phyloP scores from a whole-genome alignment of 768 basidiomycete genomes.

The Mycena haematopus region DNA sequence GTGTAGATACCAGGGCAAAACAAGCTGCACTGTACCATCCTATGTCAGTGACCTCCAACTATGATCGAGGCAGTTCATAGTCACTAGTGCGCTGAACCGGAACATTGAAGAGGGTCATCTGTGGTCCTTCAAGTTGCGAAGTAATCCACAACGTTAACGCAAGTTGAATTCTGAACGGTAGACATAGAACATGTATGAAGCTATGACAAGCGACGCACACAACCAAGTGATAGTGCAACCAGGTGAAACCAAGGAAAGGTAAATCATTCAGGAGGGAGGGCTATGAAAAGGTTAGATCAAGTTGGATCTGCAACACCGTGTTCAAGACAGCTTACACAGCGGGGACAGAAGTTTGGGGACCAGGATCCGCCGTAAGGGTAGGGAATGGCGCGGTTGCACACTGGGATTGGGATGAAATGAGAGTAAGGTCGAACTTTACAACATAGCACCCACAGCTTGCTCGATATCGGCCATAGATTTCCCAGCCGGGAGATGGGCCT shows the following conservation, averaged over 20 bases:
- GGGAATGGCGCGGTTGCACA: neutral
- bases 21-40: no score
- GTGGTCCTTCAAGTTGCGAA: no score
- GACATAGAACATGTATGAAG: no score
- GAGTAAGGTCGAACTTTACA: neutral
- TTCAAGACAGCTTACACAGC: neutral
- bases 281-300: neutral
- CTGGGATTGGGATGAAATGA: neutral
- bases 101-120: no score
- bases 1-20: no score
- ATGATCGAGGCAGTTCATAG: no score
- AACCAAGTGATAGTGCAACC: no score
- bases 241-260: neutral
- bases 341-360: neutral
- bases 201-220: no score
- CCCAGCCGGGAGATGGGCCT: conserved; percentile 34
- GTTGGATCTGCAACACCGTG: neutral
- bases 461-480: conserved; percentile 32
- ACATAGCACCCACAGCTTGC: conserved; percentile 16
- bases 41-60: no score
- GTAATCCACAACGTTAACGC: no score
- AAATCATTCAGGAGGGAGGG: neutral
- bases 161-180: no score
- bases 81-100: no score
- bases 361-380: neutral